phyloP scores from a whole-genome alignment of 768 basidiomycete genomes.

The Boletus fagicola region DNA sequence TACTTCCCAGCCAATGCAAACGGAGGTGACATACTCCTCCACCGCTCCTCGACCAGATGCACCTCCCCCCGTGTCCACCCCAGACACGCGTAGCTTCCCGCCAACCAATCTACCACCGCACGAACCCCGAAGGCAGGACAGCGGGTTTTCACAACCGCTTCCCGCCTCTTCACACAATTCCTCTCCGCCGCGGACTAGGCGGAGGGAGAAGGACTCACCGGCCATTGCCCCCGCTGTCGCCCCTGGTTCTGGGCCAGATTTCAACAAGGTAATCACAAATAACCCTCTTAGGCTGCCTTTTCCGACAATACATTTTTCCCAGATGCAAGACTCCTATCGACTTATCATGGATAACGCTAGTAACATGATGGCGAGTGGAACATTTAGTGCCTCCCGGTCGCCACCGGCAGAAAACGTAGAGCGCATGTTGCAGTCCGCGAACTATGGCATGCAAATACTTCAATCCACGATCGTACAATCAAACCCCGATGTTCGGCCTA shows the following conservation, averaged over 20 bases:
- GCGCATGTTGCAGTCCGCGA: slow-evolving; percentile 45
- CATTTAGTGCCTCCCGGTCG: slow-evolving; percentile 22
- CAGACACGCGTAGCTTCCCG: slow-evolving; percentile 34
- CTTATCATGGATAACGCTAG: slow-evolving; percentile 41
- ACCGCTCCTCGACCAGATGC: slow-evolving; percentile 35
- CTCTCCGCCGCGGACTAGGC: slow-evolving; percentile 36
- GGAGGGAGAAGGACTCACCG: slow-evolving; percentile 37
- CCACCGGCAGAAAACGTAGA: slow-evolving; percentile 39
- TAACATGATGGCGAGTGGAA: slow-evolving; percentile 25
- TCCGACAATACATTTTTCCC: slow-evolving; percentile 12
- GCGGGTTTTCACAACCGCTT: slow-evolving; percentile 29
- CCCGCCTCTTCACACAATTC: slow-evolving; percentile 27
- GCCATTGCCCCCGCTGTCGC: slow-evolving; percentile 26
- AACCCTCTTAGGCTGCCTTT: slow-evolving; percentile 6
- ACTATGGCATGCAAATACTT: slow-evolving; percentile 35
- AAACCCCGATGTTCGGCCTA: slow-evolving; percentile 28
- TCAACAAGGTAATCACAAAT: slow-evolving; percentile 37
- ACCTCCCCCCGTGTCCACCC: slow-evolving; percentile 27
- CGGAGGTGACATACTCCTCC: slow-evolving; percentile 36
- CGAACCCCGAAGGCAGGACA: slow-evolving; percentile 35
- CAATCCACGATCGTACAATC: slow-evolving; percentile 30
- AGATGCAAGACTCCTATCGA: slow-evolving; percentile 47
- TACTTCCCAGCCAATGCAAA: slow-evolving; percentile 33
- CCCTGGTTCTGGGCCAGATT: slow-evolving; percentile 37
- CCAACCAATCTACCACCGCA: slow-evolving; percentile 27